Evolutionary conservation across 148 eudicot species (phyloP), one percentile per base, ranked within the genome.

Genomic region (Camellia sinensis): DNA sequence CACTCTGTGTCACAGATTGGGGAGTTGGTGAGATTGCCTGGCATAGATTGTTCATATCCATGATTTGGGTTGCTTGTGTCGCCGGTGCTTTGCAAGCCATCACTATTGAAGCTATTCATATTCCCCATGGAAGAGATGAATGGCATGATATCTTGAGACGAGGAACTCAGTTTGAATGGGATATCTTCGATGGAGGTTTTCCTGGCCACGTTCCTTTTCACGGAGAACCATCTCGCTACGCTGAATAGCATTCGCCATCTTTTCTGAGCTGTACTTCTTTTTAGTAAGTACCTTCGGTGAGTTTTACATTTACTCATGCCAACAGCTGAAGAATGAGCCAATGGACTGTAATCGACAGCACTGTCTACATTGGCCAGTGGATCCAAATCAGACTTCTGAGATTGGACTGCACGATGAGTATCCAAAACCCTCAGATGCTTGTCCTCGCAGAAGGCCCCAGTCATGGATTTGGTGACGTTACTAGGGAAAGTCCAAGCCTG

Each of bases 341-440:
- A 77, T 41, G 82, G 61, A 76, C 79, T 74, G 71, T 82, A 81
- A 69, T 81, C 73, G 71, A 71, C 82, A 14, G 80, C 80, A 73
- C 81, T 82, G 46, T 82, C 86, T 29, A 83, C 52, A 78, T 84
- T 86, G 14, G 79, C 77, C 37, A 79, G 84, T 76, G 84, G 83
- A 3, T 84, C 90, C 63, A 85, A 74, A 57, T 79, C 68, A 22
- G 85, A 59, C 67, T 59, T 83, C 73, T 71, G 82, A 73, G 89
- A 78, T 63, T 80, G 91, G 37, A 86, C 56, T 18, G 91, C 72
- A 78, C 74, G 84, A 71, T 81, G 85, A 1, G 84, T 77, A 63
- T 86, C 90, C 76, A 91, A 83, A 67, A 84, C 80, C 19, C 82
- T 81, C 60, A 87, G 77, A 79, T 86, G 86, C 53, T 82, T 87